phyloP scores from a whole-genome alignment of 805 yeast genomes.

The Saccharomycopsis malanga region DNA sequence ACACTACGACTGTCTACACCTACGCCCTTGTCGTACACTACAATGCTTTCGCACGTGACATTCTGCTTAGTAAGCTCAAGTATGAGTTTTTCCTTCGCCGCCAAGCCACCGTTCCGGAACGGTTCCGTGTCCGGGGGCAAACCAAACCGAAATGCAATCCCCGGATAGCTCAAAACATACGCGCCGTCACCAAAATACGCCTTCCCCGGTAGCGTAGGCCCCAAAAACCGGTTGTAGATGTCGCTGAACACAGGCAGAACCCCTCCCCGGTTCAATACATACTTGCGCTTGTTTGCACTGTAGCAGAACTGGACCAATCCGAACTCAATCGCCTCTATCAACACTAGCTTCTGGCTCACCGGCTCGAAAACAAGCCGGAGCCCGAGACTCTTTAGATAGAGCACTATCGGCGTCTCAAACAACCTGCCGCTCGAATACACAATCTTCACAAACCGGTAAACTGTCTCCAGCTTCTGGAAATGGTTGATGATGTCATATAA shows the following conservation, averaged over 20 bases:
- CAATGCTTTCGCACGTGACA: conserved; percentile 5
- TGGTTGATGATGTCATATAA: conserved; percentile 17
- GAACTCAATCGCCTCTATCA: conserved; percentile 19
- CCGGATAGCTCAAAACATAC: conserved; percentile 45
- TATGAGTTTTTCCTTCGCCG: conserved; percentile 12
- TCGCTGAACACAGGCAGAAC: conserved; percentile 29
- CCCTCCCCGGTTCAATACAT: conserved; percentile 9
- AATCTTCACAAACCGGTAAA: conserved; percentile 8
- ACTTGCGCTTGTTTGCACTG: neutral
- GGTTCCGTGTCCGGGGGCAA: neutral
- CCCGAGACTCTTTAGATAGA: conserved; percentile 17
- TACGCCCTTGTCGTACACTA: neutral
- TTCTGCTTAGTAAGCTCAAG: neutral
- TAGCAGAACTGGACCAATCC: conserved; percentile 11
- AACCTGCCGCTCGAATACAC: conserved; percentile 6
- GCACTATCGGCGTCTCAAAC: conserved; percentile 18
- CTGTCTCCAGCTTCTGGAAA: conserved; percentile 4
- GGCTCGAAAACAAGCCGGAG: conserved; percentile 17
- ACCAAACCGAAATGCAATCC: conserved; percentile 34
- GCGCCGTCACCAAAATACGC: conserved; percentile 25
- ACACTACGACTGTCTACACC: neutral
- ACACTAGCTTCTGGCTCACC: conserved; percentile 8
- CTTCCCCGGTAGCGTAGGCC: conserved; percentile 52
- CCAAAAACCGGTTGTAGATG: conserved; percentile 47
- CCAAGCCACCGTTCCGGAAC: no score